phyloP scores from a whole-genome alignment of 1,139 yeast species.

The Lodderomyces pseudojiufengensis region DNA sequence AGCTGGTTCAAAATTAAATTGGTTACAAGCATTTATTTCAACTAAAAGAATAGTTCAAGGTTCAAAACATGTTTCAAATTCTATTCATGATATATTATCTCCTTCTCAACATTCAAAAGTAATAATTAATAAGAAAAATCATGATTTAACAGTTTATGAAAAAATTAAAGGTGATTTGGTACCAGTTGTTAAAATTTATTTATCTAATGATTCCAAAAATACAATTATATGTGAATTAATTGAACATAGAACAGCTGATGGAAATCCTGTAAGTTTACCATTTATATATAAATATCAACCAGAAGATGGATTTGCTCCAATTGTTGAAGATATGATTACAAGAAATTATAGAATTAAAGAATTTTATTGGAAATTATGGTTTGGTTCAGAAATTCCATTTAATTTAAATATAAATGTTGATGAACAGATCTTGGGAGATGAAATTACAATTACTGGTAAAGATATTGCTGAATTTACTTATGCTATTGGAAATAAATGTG shows the following conservation, averaged over 20 bases:
- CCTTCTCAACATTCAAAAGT: slow-evolving; percentile 68
- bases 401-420: slow-evolving; percentile 68
- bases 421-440: slow-evolving; percentile 68
- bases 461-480: slow-evolving; percentile 91
- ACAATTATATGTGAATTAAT: slow-evolving; percentile 74
- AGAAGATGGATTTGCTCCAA: slow-evolving; percentile 90
- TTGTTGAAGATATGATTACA: slow-evolving; percentile 82
- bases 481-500: slow-evolving; percentile 96
- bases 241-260: slow-evolving; percentile 86
- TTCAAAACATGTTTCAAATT: slow-evolving; percentile 70
- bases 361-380: slow-evolving; percentile 98
- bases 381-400: slow-evolving; percentile 58
- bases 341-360: slow-evolving; percentile 91
- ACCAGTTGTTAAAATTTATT: slow-evolving; percentile 64
- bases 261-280: slow-evolving; percentile 67
- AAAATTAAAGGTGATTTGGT: slow-evolving; percentile 66
- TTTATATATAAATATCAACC: slow-evolving; percentile 79
- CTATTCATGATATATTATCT: slow-evolving; percentile 73
- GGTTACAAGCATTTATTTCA: slow-evolving; percentile 91
- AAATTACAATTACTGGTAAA: slow-evolving; percentile 65
- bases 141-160: slow-evolving; percentile 65
- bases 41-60: slow-evolving; percentile 84
- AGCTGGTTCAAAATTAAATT: slow-evolving; percentile 74
- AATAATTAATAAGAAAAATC: slow-evolving; percentile 56
- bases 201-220: slow-evolving; percentile 44